Evolutionary conservation across 805 yeast genomes (phyloP), one percentile per base, ranked within the genome.

Genomic region (Huiozyma naganishii): DNA sequence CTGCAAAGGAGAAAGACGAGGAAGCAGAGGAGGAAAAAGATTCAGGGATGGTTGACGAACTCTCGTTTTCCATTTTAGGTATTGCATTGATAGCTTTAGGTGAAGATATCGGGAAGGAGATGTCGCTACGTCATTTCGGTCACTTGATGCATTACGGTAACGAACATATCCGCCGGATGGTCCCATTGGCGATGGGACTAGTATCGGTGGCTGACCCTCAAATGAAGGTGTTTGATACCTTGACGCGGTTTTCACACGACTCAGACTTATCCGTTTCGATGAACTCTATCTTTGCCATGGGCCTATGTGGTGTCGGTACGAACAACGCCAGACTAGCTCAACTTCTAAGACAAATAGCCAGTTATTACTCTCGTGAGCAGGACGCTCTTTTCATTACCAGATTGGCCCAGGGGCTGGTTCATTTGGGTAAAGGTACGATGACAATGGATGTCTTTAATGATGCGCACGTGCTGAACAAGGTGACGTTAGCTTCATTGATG

Each of bases 141-240:
- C 98, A 92, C 65, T 73, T 92, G 64, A 87, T 92, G 95, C 98
- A 92, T 63, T 92, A 92, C 61, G 98, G 99, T 47, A 89, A 86
- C 55, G 79, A 92, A 23, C 74, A 85, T 48, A 85, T 92, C 48
- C 82, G 89, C 56, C 78, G 95, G 55, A 89, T 96, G 13, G 97
- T 92, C 38, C 99, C 99, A 32, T 73, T 92, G 52, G 97, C 98
- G n/a, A 84, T 92, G 89, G 97, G 96, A 41, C 75, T 92, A 47
- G 83, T 90, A 6, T 85, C 95, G 5, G 81, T 94, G 2, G 86
- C 96, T 2, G 83, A 88, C 63, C 95, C 99, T 8, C 92, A 89
- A 66, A 89, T 92, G 84, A 89, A 88, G 66, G 95, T 90, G 11
- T 92, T 87, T 60, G 99, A 92, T 63, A 89, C 97, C 0, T 72